These are phyloP conservation scores for Rhizophora mangle DNA, from an alignment of 345 rosid species.

Conservation along the genomic window DNA sequence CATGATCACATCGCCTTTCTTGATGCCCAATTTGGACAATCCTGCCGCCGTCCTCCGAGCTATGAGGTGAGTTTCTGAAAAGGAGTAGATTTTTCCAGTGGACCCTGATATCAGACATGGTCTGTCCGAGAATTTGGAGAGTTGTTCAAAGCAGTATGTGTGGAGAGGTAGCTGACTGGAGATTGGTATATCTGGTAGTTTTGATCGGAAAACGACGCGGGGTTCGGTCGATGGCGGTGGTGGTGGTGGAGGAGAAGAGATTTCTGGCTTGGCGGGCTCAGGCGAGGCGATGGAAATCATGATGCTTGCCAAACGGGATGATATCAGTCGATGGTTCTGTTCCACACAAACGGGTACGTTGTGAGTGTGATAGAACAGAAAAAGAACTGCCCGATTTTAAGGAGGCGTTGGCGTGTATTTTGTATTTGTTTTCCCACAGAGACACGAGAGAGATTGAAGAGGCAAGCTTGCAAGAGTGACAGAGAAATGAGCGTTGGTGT, in stretches of 20 bases:
- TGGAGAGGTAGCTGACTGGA: constrained; percentile 77
- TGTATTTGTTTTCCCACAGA: too few species aligned
- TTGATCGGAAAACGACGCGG: constrained; percentile 59
- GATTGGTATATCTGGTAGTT: constrained; percentile 69
- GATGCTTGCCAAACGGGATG: background rate
- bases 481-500: background rate
- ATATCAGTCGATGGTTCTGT: background rate
- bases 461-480: background rate
- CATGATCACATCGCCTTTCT: constrained; percentile 83
- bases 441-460: background rate
- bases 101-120: constrained; percentile 70
- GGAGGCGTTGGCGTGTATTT: too few species aligned
- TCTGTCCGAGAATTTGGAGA: constrained; percentile 33
- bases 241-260: constrained; percentile 15
- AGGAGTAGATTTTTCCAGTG: constrained; percentile 43
- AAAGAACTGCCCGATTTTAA: too few species aligned
- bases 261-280: constrained; percentile 22
- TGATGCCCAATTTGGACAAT: constrained; percentile 48
- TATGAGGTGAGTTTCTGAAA: constrained; percentile 49
- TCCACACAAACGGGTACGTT: too few species aligned
- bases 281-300: constrained; percentile 28
- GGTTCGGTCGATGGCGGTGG: constrained; percentile 14
- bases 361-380: background rate
- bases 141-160: constrained; percentile 59
- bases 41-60: constrained; percentile 59